Evolutionary conservation across 2,329 filamentous ascomycete species (phyloP).

Genomic region (Ascochyta pisi): DNA sequence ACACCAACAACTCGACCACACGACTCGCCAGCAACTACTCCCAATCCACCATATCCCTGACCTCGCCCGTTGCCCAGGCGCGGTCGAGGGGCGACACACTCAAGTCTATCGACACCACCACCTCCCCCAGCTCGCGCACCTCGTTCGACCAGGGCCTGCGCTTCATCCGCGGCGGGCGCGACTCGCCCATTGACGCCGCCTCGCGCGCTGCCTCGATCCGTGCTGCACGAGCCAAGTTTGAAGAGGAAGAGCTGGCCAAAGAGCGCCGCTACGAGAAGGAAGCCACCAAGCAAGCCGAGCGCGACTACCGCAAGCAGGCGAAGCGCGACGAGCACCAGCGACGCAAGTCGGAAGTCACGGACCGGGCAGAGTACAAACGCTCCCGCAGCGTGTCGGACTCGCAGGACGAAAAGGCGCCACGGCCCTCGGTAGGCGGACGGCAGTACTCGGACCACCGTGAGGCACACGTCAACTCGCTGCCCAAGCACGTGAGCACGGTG

Average conservation of each 20-base stretch:
- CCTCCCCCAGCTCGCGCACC: slow-evolving; percentile 61
- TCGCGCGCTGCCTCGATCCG: slow-evolving; percentile 63
- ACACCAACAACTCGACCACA: slow-evolving; percentile 52
- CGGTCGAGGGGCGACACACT: slow-evolving; percentile 59
- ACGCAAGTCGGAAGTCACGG: slow-evolving; percentile 50
- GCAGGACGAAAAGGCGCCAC: slow-evolving; percentile 38
- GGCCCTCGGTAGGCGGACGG: slow-evolving; percentile 43
- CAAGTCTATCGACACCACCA: slow-evolving; percentile 56
- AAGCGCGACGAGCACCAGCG: slow-evolving; percentile 53
- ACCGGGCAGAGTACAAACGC: slow-evolving; percentile 37
- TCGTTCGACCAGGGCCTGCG: slow-evolving; percentile 64
- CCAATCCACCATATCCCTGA: slow-evolving; percentile 59
- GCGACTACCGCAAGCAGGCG: slow-evolving; percentile 53
- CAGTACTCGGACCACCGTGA: slow-evolving; percentile 49
- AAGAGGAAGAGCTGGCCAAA: slow-evolving; percentile 66
- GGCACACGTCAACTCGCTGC: slow-evolving; percentile 45
- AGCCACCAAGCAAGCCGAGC: slow-evolving; percentile 54
- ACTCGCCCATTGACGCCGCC: slow-evolving; percentile 57
- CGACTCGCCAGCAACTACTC: slow-evolving; percentile 58
- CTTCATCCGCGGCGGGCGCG: slow-evolving; percentile 57
- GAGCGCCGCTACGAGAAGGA: slow-evolving; percentile 62
- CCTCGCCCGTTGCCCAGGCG: slow-evolving; percentile 48
- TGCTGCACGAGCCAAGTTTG: slow-evolving; percentile 63
- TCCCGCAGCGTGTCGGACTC: slow-evolving; percentile 41
- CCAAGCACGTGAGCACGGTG: slow-evolving; percentile 40